Evolutionary conservation across 2,329 filamentous ascomycete species (phyloP), one percentile per base, ranked within the genome.

Genomic region (Torrubiella hemipterigena): DNA sequence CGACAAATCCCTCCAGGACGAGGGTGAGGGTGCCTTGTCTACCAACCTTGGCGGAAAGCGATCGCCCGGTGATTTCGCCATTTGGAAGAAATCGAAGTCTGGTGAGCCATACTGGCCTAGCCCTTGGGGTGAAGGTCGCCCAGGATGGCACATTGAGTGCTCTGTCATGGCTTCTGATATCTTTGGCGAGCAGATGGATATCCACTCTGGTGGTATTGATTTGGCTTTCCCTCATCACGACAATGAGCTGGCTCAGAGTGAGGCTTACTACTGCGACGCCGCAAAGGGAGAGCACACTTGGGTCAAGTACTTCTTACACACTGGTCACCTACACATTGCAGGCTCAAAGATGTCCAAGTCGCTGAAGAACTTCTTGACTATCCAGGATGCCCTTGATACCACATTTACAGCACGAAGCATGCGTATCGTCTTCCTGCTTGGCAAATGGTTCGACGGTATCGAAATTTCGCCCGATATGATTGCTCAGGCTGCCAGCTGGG

Each of bases 91-190:
- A 32, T 87, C 81, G 2, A 95, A 93, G 58, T 74, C 83, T 11
- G 89, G 89, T 26, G 89, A 96, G 63, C 89, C 89, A 1, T 81
- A 74, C 42, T 96, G 89, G 89, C 67, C 76, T 5, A 91, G 81
- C 44, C 76, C 77, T 4, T 96, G 89, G 87, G 86, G 89, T 5
- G 67, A 77, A 34, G 87, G 87, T 5, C 69, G 89, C 27, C 89
- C 89, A 1, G 89, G 89, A 13, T 96, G 89, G 89, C 89, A 95
- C 50, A 95, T 95, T 47, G 87, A 95, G 60, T 95, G 89, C 73
- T 87, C 81, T 2, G 86, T 86, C 12, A 95, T 96, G 89, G 86
- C 87, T 1, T 89, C 82, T 3, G 83, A 87, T 40, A 71, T 86
- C n/a, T 62, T 96, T 2, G 87, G 87, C 5, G 67, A 76, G 17